Evolutionary conservation across 257 asterid genomes (phyloP).

Genomic region (Asclepias syriaca): DNA sequence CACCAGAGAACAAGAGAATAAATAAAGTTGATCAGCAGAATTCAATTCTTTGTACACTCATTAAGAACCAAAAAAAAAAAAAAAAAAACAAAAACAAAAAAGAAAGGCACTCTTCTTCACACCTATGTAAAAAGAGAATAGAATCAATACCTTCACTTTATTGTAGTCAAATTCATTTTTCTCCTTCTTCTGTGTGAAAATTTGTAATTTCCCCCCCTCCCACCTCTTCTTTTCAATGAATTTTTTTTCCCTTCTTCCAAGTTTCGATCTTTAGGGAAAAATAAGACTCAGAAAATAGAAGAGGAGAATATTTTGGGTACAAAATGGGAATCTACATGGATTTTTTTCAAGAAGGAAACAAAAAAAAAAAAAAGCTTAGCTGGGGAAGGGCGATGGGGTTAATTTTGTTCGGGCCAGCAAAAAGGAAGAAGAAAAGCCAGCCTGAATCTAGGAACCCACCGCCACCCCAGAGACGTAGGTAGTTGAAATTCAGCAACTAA

Average conservation of each 20-base stretch:
- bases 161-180: not conserved
- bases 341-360: not conserved
- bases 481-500: not conserved
- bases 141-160: conserved; percentile 10
- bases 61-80: not conserved
- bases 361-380: too few relatives aligned
- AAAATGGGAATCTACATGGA: conserved; percentile 4
- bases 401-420: not conserved
- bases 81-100: not conserved
- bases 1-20: not conserved
- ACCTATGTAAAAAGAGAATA: not conserved
- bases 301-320: conserved; percentile 8
- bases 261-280: not conserved
- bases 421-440: not conserved
- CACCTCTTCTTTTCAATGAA: not conserved
- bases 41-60: not conserved
- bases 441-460: not conserved
- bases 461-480: not conserved
- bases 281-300: not conserved
- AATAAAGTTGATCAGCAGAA: not conserved
- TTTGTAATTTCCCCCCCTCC: not conserved
- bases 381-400: not conserved
- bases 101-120: not conserved
- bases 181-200: not conserved
- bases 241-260: not conserved